These are phyloP conservation scores for Aspergillus egyptiacus DNA, from an alignment of 495 filamentous ascomycete species.

Conservation along the genomic window DNA sequence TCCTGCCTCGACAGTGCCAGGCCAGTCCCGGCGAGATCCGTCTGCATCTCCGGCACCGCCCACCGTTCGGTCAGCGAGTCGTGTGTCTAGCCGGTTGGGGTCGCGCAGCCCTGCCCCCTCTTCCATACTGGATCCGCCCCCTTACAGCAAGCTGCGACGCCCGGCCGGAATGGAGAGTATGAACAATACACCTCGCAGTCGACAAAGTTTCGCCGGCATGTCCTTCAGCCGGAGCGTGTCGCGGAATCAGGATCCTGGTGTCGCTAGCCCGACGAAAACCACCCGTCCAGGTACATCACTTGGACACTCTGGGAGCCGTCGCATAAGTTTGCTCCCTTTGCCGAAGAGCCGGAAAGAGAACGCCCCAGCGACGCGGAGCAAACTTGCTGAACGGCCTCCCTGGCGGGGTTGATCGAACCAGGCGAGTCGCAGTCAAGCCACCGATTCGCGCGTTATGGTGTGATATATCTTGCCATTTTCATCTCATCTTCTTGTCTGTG, in stretches of 20 bases:
- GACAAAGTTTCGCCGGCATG: conserved; percentile 38
- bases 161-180: conserved; percentile 20
- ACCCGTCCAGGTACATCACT: conserved; percentile 41
- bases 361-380: conserved; percentile 22
- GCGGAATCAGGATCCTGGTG: conserved; percentile 19
- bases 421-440: too few relatives aligned
- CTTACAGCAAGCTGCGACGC: conserved; percentile 39
- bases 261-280: conserved; percentile 31
- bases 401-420: conserved; percentile 25
- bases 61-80: conserved; percentile 26
- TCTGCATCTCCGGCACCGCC: conserved; percentile 40
- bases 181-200: conserved; percentile 32
- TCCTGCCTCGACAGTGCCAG: conserved; percentile 37
- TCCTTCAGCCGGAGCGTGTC: conserved; percentile 36
- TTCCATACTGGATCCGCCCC: conserved; percentile 32
- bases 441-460: not conserved
- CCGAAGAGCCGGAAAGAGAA: conserved; percentile 29
- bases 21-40: conserved; percentile 33
- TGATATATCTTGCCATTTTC: conserved; percentile 9
- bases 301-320: conserved; percentile 40
- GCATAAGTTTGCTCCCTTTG: conserved; percentile 45
- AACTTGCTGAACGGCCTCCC: conserved; percentile 32
- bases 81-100: conserved; percentile 35
- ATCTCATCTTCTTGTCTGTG: conserved; percentile 15
- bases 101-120: conserved; percentile 30